These are phyloP conservation scores for Aspergillus versicolor DNA, from an alignment of 2,329 filamentous ascomycete species.

Conservation along the genomic window DNA sequence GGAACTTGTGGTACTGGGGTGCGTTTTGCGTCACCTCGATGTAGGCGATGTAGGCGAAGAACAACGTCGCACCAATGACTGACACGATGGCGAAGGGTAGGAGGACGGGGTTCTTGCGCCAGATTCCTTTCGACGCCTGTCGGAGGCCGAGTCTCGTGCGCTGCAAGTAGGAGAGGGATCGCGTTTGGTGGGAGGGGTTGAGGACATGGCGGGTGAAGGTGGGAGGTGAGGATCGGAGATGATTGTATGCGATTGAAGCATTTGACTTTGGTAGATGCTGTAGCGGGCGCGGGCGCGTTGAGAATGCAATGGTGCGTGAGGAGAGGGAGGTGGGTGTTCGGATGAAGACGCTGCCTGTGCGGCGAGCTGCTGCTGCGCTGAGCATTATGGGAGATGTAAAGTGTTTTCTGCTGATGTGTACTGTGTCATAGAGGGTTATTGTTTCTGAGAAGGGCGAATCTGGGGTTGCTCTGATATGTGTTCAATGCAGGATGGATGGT, in stretches of 20 bases:
- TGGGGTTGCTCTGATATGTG: background rate
- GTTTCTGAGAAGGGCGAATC: background rate
- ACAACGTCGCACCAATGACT: slow-evolving; percentile 31
- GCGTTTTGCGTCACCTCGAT: slow-evolving; percentile 43
- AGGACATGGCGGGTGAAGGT: slow-evolving; percentile 11
- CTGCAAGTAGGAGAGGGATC: slow-evolving; percentile 28
- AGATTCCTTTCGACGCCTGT: slow-evolving; percentile 39
- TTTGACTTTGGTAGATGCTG: slow-evolving; percentile 5
- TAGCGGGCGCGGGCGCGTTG: slow-evolving; percentile 6
- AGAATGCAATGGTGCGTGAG: slow-evolving; percentile 7
- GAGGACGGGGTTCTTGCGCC: slow-evolving; percentile 44
- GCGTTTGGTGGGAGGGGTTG: slow-evolving; percentile 12
- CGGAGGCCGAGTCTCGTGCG: slow-evolving; percentile 34
- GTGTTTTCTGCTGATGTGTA: background rate
- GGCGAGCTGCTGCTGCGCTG: slow-evolving; percentile 12
- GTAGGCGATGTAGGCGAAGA: slow-evolving; percentile 44
- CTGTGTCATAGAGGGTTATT: background rate
- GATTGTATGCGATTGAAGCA: slow-evolving; percentile 1
- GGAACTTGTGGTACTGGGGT: slow-evolving; percentile 45
- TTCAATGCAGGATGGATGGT: background rate
- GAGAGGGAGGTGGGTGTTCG: slow-evolving; percentile 2
- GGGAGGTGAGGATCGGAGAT: slow-evolving; percentile 16
- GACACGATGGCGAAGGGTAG: slow-evolving; percentile 43
- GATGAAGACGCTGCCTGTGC: slow-evolving; percentile 9
- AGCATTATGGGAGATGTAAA: slow-evolving; percentile 18